These are phyloP conservation scores for Zizania latifolia DNA, from an alignment of 176 grass and related monocot genomes.

Conservation along the genomic window DNA sequence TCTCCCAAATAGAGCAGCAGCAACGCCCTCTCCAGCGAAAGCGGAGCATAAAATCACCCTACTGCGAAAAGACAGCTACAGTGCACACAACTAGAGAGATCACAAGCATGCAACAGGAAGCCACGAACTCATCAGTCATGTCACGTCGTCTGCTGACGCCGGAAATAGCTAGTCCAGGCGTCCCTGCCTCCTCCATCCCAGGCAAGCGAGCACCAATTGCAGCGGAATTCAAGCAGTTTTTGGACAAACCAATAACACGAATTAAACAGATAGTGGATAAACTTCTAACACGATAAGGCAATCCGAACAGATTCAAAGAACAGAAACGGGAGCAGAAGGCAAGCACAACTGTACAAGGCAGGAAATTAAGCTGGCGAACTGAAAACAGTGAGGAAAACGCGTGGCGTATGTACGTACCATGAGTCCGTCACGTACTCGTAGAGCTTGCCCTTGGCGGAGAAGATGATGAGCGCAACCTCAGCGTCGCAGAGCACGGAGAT, in stretches of 20 bases:
- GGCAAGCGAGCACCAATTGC: neutral
- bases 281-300: neutral
- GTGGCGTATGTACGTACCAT: slow-evolving; percentile 26
- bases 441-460: slow-evolving; percentile 94
- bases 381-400: neutral
- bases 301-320: neutral
- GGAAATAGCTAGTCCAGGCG: neutral
- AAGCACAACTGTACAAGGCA: neutral
- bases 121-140: neutral
- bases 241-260: neutral
- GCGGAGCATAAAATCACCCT: slow-evolving; percentile 41
- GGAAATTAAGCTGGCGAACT: neutral
- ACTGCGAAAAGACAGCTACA: neutral
- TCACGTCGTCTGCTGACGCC: neutral
- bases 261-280: too few species aligned
- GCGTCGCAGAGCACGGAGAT: slow-evolving; percentile 96
- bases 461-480: slow-evolving; percentile 82
- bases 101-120: too few species aligned
- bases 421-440: slow-evolving; percentile 73
- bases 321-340: neutral
- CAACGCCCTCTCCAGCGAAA: neutral
- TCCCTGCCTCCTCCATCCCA: neutral
- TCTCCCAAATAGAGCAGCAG: slow-evolving; percentile 9
- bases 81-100: too few species aligned
- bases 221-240: neutral